Conservation (phyloP, 225 moss, liverwort and hornwort species). For the Polytrichum formosum region DNA sequence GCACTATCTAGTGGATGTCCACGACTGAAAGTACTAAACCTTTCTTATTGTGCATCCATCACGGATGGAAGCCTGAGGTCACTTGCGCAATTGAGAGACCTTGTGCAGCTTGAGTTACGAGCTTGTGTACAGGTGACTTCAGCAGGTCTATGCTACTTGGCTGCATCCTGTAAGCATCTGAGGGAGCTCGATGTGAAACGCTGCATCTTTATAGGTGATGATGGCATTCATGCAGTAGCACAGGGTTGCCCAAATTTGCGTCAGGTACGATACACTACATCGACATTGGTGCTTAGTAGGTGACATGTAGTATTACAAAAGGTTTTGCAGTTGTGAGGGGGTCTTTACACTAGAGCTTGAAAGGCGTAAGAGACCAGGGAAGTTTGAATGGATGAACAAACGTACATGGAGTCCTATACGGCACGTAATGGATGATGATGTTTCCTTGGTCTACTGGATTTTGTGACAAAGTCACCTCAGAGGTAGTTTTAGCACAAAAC, state of each 20-base stretch:
- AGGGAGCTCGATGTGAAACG: slow-evolving; percentile 66
- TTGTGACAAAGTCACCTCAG: too few species aligned
- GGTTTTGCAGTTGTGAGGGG: too few species aligned
- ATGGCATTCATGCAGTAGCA: slow-evolving; percentile 41
- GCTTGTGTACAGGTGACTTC: slow-evolving; percentile 61
- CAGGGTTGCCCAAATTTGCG: slow-evolving; percentile 64
- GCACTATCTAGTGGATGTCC: slow-evolving; percentile 70
- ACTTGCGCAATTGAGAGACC: slow-evolving; percentile 39
- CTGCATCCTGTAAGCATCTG: slow-evolving; percentile 64
- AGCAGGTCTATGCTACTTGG: slow-evolving; percentile 46
- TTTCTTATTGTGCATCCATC: slow-evolving; percentile 66
- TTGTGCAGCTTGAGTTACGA: slow-evolving; percentile 61
- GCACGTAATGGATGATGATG: too few species aligned
- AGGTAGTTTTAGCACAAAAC: too few species aligned
- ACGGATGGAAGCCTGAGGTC: slow-evolving; percentile 58
- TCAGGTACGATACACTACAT: slow-evolving; percentile 37
- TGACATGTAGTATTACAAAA: background rate
- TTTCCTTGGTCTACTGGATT: too few species aligned
- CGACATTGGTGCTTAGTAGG: slow-evolving; percentile 2
- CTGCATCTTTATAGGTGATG: slow-evolving; percentile 54
- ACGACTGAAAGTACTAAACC: slow-evolving; percentile 50
- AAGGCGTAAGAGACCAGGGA: too few species aligned
- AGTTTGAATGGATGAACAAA: too few species aligned
- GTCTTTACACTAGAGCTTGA: too few species aligned
- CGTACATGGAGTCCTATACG: too few species aligned